Percentiles rank a stretch among this genome's conserved stretches.
These are phyloP conservation scores for Picochlorum sp. DNA, from an alignment of 139 green algal genomes.

Conservation along the genomic window DNA sequence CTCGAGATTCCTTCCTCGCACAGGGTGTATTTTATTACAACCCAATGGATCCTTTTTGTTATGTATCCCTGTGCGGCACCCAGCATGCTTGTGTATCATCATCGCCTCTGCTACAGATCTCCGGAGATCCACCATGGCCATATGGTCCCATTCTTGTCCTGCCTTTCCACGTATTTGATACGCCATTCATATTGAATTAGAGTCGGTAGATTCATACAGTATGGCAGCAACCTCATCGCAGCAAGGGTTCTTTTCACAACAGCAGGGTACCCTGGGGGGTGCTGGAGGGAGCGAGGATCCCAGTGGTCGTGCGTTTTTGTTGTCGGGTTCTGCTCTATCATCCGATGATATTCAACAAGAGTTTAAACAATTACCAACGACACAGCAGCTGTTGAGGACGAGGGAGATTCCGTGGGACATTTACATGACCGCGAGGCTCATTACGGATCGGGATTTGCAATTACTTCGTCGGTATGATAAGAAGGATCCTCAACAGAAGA, in stretches of 20 bases:
- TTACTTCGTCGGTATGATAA: conserved; percentile 70
- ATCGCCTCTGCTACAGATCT: too few species aligned
- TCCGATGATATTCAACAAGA: background rate
- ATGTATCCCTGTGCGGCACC: too few species aligned
- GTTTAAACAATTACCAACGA: conserved; percentile 3
- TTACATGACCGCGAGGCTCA: conserved; percentile 70
- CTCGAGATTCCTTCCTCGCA: too few species aligned
- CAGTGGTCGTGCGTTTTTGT: too few species aligned
- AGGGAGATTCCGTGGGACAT: conserved; percentile 18
- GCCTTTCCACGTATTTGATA: too few species aligned
- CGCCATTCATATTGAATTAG: too few species aligned
- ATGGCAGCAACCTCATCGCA: background rate
- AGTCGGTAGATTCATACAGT: background rate
- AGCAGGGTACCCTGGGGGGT: background rate
- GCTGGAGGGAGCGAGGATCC: background rate
- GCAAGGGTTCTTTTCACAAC: background rate
- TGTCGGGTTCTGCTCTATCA: too few species aligned
- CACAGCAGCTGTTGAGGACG: conserved; percentile 3
- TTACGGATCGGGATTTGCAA: conserved; percentile 63
- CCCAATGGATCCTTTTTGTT: too few species aligned
- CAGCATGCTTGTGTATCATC: too few species aligned
- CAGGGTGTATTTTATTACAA: too few species aligned
- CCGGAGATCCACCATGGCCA: too few species aligned
- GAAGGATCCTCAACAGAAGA: conserved; percentile 41
- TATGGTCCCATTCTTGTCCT: too few species aligned